Conservation (phyloP, 164 flowering plant species). For the Magnolia sinica region DNA sequence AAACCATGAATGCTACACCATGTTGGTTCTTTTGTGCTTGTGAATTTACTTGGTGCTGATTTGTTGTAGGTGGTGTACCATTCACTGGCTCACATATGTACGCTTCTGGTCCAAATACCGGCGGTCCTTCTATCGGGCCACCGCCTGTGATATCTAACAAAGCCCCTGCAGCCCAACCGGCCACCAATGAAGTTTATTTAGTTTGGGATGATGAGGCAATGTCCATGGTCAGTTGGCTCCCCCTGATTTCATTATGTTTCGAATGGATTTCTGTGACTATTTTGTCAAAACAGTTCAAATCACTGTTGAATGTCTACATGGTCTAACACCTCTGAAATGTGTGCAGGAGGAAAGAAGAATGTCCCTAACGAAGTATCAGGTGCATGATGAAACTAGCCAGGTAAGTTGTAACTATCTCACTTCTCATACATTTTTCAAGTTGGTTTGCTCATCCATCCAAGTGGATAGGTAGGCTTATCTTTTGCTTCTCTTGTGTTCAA, state of each 20-base stretch:
- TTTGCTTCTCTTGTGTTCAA: constrained; percentile 32
- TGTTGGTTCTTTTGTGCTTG: background rate
- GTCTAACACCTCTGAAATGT: constrained; percentile 2
- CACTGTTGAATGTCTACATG: background rate
- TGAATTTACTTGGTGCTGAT: background rate
- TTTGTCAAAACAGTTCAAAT: background rate
- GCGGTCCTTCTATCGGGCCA: constrained; percentile 94
- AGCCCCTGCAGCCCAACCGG: constrained; percentile 64
- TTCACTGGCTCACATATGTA: constrained; percentile 67
- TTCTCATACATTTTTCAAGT: constrained; percentile 26
- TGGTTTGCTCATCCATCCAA: constrained; percentile 42
- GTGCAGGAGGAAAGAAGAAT: constrained; percentile 96
- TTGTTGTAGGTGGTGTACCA: constrained; percentile 39
- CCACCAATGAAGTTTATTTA: constrained; percentile 82
- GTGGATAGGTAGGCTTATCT: constrained; percentile 45
- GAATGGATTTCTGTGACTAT: background rate
- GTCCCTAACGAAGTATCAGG: constrained; percentile 91
- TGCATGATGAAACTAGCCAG: constrained; percentile 99
- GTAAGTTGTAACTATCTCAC: constrained; percentile 69
- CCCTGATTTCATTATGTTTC: background rate
- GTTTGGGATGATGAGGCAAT: constrained; percentile 99
- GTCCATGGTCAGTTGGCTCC: constrained; percentile 80
- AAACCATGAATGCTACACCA: background rate
- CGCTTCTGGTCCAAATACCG: constrained; percentile 96
- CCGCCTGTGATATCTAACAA: constrained; percentile 94